Evolutionary conservation across 2,329 filamentous ascomycete genomes (phyloP).

Genomic region (Aspergillus japonicus): DNA sequence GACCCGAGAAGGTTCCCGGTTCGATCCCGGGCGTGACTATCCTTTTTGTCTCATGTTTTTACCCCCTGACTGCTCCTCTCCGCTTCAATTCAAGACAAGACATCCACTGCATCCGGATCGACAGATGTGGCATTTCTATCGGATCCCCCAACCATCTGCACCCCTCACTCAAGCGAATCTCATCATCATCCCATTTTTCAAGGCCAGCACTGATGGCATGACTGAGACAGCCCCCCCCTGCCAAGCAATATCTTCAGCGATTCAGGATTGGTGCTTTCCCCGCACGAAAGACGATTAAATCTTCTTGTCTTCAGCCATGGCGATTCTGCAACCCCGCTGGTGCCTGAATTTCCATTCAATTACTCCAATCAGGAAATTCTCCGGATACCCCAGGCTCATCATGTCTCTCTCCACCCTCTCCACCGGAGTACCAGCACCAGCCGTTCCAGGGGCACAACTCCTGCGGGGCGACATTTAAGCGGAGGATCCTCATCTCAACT

Average conservation of each 20-base stretch:
- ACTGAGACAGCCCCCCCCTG: background rate
- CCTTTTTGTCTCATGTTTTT: background rate
- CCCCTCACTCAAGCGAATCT: too few relatives aligned
- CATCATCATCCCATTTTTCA: too few relatives aligned
- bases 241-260: background rate
- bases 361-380: background rate
- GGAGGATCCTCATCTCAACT: background rate
- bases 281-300: background rate
- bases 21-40: constrained; percentile 15
- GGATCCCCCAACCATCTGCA: too few relatives aligned
- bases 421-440: background rate
- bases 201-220: background rate
- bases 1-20: constrained; percentile 13
- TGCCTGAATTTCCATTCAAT: background rate
- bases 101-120: too few relatives aligned
- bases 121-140: too few relatives aligned
- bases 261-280: background rate
- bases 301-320: background rate
- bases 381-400: background rate
- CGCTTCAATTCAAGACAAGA: too few relatives aligned
- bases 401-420: background rate
- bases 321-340: background rate
- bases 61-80: too few relatives aligned
- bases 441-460: background rate
- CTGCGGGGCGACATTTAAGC: background rate